phyloP scores from a whole-genome alignment of 345 rosid species.

The Salix brachista region DNA sequence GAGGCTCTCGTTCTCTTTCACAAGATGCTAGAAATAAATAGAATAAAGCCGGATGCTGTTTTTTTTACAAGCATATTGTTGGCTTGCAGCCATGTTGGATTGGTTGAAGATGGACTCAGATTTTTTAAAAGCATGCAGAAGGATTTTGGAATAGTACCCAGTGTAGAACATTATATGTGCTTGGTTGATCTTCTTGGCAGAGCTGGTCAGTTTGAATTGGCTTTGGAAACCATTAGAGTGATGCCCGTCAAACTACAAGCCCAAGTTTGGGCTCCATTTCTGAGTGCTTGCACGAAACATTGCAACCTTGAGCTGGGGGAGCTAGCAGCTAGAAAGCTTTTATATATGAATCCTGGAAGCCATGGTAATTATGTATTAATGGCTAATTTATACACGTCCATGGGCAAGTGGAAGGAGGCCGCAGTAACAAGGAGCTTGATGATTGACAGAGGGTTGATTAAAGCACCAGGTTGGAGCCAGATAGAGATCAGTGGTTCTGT shows the following conservation, averaged over 20 bases:
- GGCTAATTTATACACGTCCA: constrained; percentile 26
- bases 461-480: constrained; percentile 28
- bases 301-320: constrained; percentile 22
- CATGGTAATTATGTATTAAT: constrained; percentile 18
- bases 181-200: constrained; percentile 32
- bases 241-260: constrained; percentile 15
- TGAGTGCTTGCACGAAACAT: constrained; percentile 28
- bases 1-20: constrained; percentile 24
- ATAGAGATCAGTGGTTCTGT: constrained; percentile 15
- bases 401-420: constrained; percentile 32
- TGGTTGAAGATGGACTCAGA: constrained; percentile 22
- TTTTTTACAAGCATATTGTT: constrained; percentile 22
- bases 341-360: constrained; percentile 9
- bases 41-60: constrained; percentile 22
- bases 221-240: constrained; percentile 13
- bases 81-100: constrained; percentile 30
- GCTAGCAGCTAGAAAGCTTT: constrained; percentile 17
- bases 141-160: constrained; percentile 27
- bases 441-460: constrained; percentile 12
- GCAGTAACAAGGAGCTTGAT: constrained; percentile 18
- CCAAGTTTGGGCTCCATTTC: constrained; percentile 26
- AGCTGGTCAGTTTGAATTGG: constrained; percentile 29
- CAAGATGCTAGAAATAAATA: constrained; percentile 16
- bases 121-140: constrained; percentile 19
- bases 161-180: constrained; percentile 27